phyloP scores from a whole-genome alignment of 345 rosid species.

The Toxicodendron radicans region DNA sequence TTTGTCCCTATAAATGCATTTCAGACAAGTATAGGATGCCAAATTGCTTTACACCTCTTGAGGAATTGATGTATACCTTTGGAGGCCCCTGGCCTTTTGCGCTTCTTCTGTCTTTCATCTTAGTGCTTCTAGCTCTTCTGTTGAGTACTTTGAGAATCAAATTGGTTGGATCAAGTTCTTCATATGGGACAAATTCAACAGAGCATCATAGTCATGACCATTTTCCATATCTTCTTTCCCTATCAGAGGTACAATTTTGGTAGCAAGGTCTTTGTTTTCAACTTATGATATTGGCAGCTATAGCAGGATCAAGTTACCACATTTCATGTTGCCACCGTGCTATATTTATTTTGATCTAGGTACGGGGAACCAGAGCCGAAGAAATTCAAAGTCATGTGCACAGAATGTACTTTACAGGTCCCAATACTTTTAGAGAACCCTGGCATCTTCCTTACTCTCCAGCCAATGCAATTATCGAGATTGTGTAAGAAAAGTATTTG shows the following conservation, averaged over 20 bases:
- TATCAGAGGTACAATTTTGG: constrained; percentile 67
- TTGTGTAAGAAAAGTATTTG: constrained; percentile 67
- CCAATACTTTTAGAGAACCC: constrained; percentile 93
- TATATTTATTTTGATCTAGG: constrained; percentile 46
- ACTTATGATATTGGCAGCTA: constrained; percentile 11
- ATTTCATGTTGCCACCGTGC: constrained; percentile 19
- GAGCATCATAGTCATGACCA: constrained; percentile 64
- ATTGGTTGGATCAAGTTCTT: constrained; percentile 58
- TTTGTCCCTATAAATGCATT: constrained; percentile 86
- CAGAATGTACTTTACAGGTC: constrained; percentile 97
- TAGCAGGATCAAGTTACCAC: not conserved
- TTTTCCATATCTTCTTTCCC: constrained; percentile 86
- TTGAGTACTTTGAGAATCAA: constrained; percentile 72
- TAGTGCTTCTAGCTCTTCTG: constrained; percentile 70
- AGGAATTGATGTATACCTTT: constrained; percentile 85
- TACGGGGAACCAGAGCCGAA: constrained; percentile 86
- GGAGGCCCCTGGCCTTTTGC: constrained; percentile 93
- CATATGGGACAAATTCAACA: constrained; percentile 54
- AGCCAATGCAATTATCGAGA: constrained; percentile 84
- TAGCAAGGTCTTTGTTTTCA: constrained; percentile 13
- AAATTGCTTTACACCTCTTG: constrained; percentile 93
- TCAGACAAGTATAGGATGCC: constrained; percentile 95
- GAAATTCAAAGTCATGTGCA: constrained; percentile 94
- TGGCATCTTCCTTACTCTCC: constrained; percentile 99
- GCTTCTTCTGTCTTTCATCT: constrained; percentile 61